Evolutionary conservation across 306 rosid species (phyloP).

Genomic region (Fagus crenata): DNA sequence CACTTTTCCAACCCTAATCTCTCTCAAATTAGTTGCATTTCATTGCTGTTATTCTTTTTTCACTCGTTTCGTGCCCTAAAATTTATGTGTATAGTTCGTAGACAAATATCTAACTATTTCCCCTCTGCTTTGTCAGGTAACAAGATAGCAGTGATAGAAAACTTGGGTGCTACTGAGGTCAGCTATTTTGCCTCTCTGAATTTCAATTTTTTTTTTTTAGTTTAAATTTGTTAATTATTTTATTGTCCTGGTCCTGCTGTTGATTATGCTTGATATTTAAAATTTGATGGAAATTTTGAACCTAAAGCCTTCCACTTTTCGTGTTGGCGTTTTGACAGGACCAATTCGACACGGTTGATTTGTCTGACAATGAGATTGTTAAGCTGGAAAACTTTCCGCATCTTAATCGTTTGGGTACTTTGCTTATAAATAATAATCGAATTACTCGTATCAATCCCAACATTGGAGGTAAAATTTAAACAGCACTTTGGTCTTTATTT

Average conservation of each 20-base stretch:
- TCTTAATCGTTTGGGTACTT: conserved; percentile 88
- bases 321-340: conserved; percentile 53
- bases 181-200: neutral
- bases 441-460: conserved; percentile 84
- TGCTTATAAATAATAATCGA: conserved; percentile 81
- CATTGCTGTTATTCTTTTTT: no score
- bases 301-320: neutral
- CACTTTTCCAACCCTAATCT: neutral
- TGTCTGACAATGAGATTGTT: conserved; percentile 94
- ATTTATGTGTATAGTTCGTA: no score
- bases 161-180: conserved; percentile 97
- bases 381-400: conserved; percentile 83
- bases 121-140: conserved; percentile 53
- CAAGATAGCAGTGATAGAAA: conserved; percentile 83
- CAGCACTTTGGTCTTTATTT: neutral
- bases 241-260: neutral
- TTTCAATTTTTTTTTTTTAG: neutral
- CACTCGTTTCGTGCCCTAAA: no score
- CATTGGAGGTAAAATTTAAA: conserved; percentile 66
- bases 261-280: neutral
- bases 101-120: neutral
- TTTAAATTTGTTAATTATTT: neutral
- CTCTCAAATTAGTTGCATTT: no score
- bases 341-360: conserved; percentile 90
- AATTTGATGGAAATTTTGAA: neutral